Evolutionary conservation across 805 yeast species (phyloP), one percentile per base, ranked within the genome.

Genomic region (Sungouiozyma ichnusensis): DNA sequence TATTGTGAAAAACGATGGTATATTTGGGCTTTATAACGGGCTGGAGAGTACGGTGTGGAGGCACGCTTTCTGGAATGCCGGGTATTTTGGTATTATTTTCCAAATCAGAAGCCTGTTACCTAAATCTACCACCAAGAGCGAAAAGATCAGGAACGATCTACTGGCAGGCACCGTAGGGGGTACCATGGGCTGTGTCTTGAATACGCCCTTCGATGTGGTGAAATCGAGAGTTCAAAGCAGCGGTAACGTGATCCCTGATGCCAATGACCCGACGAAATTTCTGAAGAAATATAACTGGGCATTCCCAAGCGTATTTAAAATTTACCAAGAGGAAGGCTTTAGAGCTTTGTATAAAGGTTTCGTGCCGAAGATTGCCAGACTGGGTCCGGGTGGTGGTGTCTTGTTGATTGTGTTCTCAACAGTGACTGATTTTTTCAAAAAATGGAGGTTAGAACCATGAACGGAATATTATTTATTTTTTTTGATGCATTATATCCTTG

Each of bases 381-480:
- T 92, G 52, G 98, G 97, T 38, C 98, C 99, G 47, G 99, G 99
- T 59, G 99, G 99, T 64, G 99, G 99, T 71, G 87, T 92, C 52
- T 70, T 92, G 58, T 74, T 92, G 62, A 97, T 92, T 38, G 98
- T 92, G n/a, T 92, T 87, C 73, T 86, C 96, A 36, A 72, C 86
- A 18, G 79, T 88, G 49, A 87, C 88, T 94, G 96, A 88, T 62
- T 85, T 86, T 70, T 92, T 92, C 73, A 77, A 88, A 69, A 66
- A 44, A 24, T 39, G 44, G 46, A 42, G 50, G 33, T n/a, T 41
- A 39, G 41, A 45, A 66, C n/a, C 16, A 38, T 3, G 18, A 20
- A 36, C 7, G 5, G 16, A 24, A 24, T 24, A 24, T 24, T 24
- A 24, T n/a, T n/a, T n/a, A n/a, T n/a, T n/a, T n/a, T n/a, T n/a